phyloP scores from a whole-genome alignment of 345 rosid genomes.

The Adansonia digitata region DNA sequence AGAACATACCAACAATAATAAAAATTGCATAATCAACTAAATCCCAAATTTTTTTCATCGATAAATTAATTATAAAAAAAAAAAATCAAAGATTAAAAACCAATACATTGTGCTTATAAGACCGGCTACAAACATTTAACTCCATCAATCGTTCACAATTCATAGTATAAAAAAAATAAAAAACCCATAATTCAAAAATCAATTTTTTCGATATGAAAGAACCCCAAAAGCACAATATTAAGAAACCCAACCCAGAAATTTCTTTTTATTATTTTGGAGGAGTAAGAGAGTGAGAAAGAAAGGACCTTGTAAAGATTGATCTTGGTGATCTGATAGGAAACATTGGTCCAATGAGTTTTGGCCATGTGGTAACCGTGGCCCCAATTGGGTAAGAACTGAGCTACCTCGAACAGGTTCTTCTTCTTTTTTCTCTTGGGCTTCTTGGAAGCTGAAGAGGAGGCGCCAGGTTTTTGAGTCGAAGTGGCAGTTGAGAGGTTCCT shows the following conservation, averaged over 20 bases:
- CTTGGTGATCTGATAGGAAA: slow-evolving; percentile 87
- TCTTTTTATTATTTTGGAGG: too few relatives aligned
- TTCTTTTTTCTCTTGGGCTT: slow-evolving; percentile 63
- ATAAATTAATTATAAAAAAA: not conserved
- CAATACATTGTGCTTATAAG: not conserved
- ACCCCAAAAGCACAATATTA: not conserved
- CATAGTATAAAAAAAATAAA: not conserved
- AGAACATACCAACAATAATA: not conserved
- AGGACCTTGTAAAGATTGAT: slow-evolving; percentile 82
- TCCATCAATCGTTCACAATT: not conserved
- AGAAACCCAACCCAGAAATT: not conserved
- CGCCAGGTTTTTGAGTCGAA: slow-evolving; percentile 23
- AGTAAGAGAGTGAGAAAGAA: not conserved
- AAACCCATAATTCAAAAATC: not conserved
- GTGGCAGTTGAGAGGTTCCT: slow-evolving; percentile 42
- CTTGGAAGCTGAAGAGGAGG: slow-evolving; percentile 30
- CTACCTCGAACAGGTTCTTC: slow-evolving; percentile 94
- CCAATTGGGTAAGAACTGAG: slow-evolving; percentile 90
- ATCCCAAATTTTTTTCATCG: not conserved
- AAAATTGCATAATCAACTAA: not conserved
- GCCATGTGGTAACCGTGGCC: slow-evolving; percentile 93
- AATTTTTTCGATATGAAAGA: not conserved
- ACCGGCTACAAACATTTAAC: not conserved
- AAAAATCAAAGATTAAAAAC: not conserved
- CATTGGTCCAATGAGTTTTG: slow-evolving; percentile 83